Percentiles rank a stretch among this genome's conserved stretches.
These are phyloP conservation scores for Leccinum arenicola DNA, from an alignment of 768 basidiomycete species.

Conservation along the genomic window DNA sequence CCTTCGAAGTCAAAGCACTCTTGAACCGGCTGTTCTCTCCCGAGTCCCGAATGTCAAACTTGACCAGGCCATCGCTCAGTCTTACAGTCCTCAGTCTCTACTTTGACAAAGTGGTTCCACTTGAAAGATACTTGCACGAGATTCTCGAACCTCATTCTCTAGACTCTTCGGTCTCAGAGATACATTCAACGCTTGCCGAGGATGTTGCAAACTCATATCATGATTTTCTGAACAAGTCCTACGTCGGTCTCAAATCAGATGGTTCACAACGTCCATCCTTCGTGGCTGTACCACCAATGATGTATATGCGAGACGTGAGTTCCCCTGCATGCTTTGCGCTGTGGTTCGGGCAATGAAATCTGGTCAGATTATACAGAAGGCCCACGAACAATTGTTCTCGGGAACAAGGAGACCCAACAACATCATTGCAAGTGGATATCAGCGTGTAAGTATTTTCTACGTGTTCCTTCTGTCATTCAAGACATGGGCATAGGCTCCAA, in stretches of 20 bases:
- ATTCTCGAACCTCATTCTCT: slow-evolving; percentile 28
- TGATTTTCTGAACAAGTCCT: slow-evolving; percentile 43
- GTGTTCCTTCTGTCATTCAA: neutral
- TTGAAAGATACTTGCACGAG: slow-evolving; percentile 39
- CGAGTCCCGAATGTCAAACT: slow-evolving; percentile 8
- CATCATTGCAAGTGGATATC: slow-evolving; percentile 66
- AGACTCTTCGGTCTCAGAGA: slow-evolving; percentile 13
- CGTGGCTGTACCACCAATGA: slow-evolving; percentile 37
- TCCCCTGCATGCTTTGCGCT: neutral
- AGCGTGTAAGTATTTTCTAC: slow-evolving; percentile 41
- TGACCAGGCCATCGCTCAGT: slow-evolving; percentile 16
- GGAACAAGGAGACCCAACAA: slow-evolving; percentile 43
- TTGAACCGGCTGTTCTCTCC: too few species aligned
- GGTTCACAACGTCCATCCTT: slow-evolving; percentile 25
- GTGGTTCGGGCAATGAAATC: neutral
- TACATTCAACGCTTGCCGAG: neutral
- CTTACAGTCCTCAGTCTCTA: slow-evolving; percentile 41
- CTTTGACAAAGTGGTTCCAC: slow-evolving; percentile 39
- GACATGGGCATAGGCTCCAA: slow-evolving; percentile 17
- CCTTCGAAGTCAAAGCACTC: too few species aligned
- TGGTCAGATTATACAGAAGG: slow-evolving; percentile 57
- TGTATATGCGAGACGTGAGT: slow-evolving; percentile 55
- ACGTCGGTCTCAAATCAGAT: slow-evolving; percentile 40
- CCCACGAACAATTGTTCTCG: slow-evolving; percentile 53
- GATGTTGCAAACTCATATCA: slow-evolving; percentile 31